Evolutionary conservation across 2,329 filamentous ascomycete species (phyloP), one percentile per base, ranked within the genome.

Genomic region (Colletotrichum euphorbiae): DNA sequence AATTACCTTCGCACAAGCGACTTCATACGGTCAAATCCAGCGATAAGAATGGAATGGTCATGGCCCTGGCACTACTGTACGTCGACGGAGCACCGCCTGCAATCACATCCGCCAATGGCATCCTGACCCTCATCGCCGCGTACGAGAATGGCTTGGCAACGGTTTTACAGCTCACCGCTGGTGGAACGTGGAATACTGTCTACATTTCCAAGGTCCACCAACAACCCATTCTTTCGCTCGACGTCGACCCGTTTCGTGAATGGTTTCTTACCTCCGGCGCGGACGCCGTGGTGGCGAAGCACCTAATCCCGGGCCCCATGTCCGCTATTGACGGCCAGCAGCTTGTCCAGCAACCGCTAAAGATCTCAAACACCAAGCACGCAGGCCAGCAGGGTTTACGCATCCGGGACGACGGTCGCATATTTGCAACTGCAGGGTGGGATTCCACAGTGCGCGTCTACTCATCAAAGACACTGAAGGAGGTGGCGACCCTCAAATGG

Each of bases 401-500:
- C 3, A 85, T 98, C 24, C 89, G 96, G 13, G 90, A 89, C 2
- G 96, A 99, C 77, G 92, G 90, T 3, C 91, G 88, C 71, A 85
- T 99, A 4, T 91, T 98, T 71, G 93, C 92, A 3, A 98, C 95
- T 0, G 95, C 93, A 0, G 96, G 96, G 3, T 99, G 96, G 96
- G 96, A 99, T 77, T 86, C 89, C 1, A 88, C 90, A 54, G 83
- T 94, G 1, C 85, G 96, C 8, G 89, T 98, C 1, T 99, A 98
- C 78, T 91, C 91, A 3, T 81, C 86, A 52, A 93, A 91, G 78
- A 91, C 89, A 0, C 85, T 98, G 83, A 92, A 91, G 74, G 94
- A 98, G 78, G 79, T 98, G 11, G 96, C 95, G 0, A 93, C 98
- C 62, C 81, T 98, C 71, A 97, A 97, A 79, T 98, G 95, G 95